Conservation (phyloP, 2,329 filamentous ascomycete genomes). For the Fusarium zealandicum region DNA sequence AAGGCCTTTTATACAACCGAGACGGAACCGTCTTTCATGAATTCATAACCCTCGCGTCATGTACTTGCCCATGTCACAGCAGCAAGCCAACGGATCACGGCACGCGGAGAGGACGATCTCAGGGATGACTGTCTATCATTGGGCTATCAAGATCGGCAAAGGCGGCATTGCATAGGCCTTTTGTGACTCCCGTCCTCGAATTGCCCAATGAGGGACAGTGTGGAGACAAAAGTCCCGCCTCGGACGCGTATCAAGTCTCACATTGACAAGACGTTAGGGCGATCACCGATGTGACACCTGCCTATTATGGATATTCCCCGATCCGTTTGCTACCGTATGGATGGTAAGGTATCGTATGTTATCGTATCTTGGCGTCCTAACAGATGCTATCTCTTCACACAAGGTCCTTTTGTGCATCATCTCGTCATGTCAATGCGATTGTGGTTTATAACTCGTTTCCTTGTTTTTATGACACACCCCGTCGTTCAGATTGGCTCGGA, state of each 20-base stretch:
- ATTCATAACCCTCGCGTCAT: constrained; percentile 6
- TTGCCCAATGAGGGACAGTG: constrained; percentile 18
- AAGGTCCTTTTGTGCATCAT: too few relatives aligned
- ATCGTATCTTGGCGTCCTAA: too few relatives aligned
- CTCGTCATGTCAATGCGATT: too few relatives aligned
- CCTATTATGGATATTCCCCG: background rate
- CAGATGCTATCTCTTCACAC: too few relatives aligned
- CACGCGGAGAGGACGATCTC: constrained; percentile 8
- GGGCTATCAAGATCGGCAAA: constrained; percentile 11
- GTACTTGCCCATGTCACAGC: constrained; percentile 12
- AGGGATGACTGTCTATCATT: background rate
- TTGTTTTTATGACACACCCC: too few relatives aligned
- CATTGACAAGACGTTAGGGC: too few relatives aligned
- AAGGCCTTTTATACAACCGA: constrained; percentile 10
- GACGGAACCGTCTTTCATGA: background rate
- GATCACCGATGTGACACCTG: background rate
- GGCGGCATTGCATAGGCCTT: constrained; percentile 17
- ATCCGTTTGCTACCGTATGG: background rate
- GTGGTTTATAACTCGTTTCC: too few relatives aligned
- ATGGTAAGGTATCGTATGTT: too few relatives aligned
- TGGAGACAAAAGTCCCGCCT: constrained; percentile 27
- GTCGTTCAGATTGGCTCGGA: too few relatives aligned
- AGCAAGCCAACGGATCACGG: constrained; percentile 15
- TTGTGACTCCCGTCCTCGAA: background rate
- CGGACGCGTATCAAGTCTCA: constrained; percentile 5